These are phyloP conservation scores for Boletus semigastroideus DNA, from an alignment of 1,284 basidiomycete genomes.

Conservation along the genomic window DNA sequence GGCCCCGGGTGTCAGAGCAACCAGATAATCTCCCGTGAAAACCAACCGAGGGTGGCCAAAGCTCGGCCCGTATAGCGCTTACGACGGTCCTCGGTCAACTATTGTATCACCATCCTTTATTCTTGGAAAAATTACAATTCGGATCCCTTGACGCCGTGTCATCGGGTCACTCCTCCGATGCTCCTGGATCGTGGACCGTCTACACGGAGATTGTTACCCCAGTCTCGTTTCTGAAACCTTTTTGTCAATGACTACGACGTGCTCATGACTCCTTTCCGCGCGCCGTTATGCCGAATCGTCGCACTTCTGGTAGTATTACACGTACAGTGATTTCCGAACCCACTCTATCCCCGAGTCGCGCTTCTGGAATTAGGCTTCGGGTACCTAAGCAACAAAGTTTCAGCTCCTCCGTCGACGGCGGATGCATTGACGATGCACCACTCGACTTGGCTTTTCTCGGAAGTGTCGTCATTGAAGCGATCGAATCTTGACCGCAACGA, in stretches of 20 bases:
- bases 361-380: constrained; percentile 9
- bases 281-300: not conserved
- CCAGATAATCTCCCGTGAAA: constrained; percentile 3
- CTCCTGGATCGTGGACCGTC: not conserved
- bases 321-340: constrained; percentile 10
- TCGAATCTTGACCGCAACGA: not conserved
- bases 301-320: constrained; percentile 8
- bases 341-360: constrained; percentile 21
- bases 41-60: not conserved
- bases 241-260: constrained; percentile 5
- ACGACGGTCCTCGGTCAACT: constrained; percentile 4
- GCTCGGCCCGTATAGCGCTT: constrained; percentile 1
- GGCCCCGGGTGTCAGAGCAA: not conserved
- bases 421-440: constrained; percentile 24
- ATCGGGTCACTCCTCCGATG: not conserved
- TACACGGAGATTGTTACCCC: not conserved
- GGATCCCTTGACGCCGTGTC: not conserved
- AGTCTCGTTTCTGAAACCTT: not conserved
- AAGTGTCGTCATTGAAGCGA: constrained; percentile 1
- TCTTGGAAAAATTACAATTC: constrained; percentile 1
- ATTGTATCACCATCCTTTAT: constrained; percentile 8
- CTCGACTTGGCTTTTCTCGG: not conserved
- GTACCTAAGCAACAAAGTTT: constrained; percentile 6
- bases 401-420: constrained; percentile 29
- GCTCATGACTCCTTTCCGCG: not conserved